A percentile compares a stretch with the other conserved stretches of the same genome.
These are phyloP conservation scores for Pythium sukuiense DNA, from an alignment of 352 stramenopile genomes.

Conservation along the genomic window DNA sequence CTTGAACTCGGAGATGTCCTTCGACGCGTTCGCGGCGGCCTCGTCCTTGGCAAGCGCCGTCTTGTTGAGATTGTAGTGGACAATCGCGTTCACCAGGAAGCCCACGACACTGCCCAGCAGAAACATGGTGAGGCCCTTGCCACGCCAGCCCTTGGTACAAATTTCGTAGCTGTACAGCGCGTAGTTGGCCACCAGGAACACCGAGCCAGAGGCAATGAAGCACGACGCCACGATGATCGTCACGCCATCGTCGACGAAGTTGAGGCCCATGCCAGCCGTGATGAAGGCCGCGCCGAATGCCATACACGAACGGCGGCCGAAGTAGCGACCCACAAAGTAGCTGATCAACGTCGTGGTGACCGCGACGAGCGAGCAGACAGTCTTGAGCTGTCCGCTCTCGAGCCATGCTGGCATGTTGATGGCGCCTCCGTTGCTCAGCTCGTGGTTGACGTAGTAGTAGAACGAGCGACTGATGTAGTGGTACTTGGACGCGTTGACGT, in stretches of 20 bases:
- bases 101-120: slow-evolving; percentile 72
- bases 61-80: slow-evolving; percentile 58
- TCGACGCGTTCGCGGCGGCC: slow-evolving; percentile 20
- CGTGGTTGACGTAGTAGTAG: slow-evolving; percentile 51
- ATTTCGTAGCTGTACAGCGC: slow-evolving; percentile 85
- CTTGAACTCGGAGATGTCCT: slow-evolving; percentile 31
- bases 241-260: slow-evolving; percentile 56
- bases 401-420: slow-evolving; percentile 50
- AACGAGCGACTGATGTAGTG: slow-evolving; percentile 84
- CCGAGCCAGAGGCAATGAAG: slow-evolving; percentile 53
- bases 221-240: slow-evolving; percentile 56
- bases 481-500: slow-evolving; percentile 67
- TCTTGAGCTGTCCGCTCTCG: slow-evolving; percentile 58
- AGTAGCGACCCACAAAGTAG: slow-evolving; percentile 52
- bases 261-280: slow-evolving; percentile 46
- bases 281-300: slow-evolving; percentile 54
- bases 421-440: slow-evolving; percentile 32
- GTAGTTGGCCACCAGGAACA: slow-evolving; percentile 76
- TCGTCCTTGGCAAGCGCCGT: slow-evolving; percentile 24
- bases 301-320: slow-evolving; percentile 67
- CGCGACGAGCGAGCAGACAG: slow-evolving; percentile 47
- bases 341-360: slow-evolving; percentile 53
- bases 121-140: slow-evolving; percentile 83
- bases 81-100: slow-evolving; percentile 58
- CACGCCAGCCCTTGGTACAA: slow-evolving; percentile 84